Conservation (phyloP, 371 early-diverging fungal species). For the Apophysomyces ossiformis region DNA sequence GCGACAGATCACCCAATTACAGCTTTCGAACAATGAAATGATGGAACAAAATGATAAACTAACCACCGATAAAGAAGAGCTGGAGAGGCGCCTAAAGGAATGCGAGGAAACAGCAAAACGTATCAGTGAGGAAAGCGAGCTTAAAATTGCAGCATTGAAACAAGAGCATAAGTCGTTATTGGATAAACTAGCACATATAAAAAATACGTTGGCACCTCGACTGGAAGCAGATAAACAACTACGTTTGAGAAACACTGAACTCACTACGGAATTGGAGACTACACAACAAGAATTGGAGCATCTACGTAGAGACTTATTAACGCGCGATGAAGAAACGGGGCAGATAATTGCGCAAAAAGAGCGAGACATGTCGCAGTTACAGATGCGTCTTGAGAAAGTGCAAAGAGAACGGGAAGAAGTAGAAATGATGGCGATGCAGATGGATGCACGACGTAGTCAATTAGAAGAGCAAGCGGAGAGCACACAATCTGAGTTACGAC, state of each 20-base stretch:
- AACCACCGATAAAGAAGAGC: constrained; percentile 37
- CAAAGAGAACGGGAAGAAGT: constrained; percentile 70
- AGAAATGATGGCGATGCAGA: constrained; percentile 63
- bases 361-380: constrained; percentile 36
- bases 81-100: constrained; percentile 17
- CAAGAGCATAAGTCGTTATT: constrained; percentile 46
- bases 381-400: constrained; percentile 53
- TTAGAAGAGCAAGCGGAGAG: constrained; percentile 45
- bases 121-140: constrained; percentile 22
- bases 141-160: constrained; percentile 34
- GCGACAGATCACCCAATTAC: constrained; percentile 45
- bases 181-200: constrained; percentile 42
- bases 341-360: constrained; percentile 31
- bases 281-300: constrained; percentile 26
- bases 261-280: constrained; percentile 30
- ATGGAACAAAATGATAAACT: constrained; percentile 45
- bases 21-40: constrained; percentile 38
- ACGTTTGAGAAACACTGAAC: constrained; percentile 32
- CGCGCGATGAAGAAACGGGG: constrained; percentile 34
- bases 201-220: constrained; percentile 46
- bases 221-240: constrained; percentile 49
- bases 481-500: constrained; percentile 49
- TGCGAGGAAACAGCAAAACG: constrained; percentile 17
- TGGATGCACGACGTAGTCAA: constrained; percentile 59
- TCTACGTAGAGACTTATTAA: constrained; percentile 27